phyloP scores from a whole-genome alignment of 805 yeast genomes.

The Nakazawaea peltata region DNA sequence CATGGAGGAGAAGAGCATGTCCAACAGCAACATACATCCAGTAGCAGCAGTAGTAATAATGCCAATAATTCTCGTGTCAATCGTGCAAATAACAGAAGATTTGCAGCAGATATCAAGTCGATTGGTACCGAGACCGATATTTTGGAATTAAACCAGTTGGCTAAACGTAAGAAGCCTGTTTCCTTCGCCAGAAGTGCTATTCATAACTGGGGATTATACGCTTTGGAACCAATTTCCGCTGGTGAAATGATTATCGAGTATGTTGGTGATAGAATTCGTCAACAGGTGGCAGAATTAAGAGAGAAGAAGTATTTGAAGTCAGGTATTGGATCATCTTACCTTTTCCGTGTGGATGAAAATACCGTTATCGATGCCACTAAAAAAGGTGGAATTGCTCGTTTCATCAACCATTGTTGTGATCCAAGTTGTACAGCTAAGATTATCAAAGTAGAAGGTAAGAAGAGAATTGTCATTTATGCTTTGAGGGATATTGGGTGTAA shows the following conservation, averaged over 20 bases:
- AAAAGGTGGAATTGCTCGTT: slow-evolving; percentile 94
- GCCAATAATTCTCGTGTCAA: slow-evolving; percentile 74
- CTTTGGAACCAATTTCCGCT: slow-evolving; percentile 91
- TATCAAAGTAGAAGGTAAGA: slow-evolving; percentile 88
- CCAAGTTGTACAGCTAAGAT: slow-evolving; percentile 98
- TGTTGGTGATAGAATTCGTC: slow-evolving; percentile 91
- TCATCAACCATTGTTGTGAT: slow-evolving; percentile 94
- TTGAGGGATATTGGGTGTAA: slow-evolving; percentile 79
- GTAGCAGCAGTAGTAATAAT: slow-evolving; percentile 16
- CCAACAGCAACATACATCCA: slow-evolving; percentile 9
- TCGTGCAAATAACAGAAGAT: slow-evolving; percentile 79
- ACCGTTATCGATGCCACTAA: slow-evolving; percentile 97
- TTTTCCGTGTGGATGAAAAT: slow-evolving; percentile 88
- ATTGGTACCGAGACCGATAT: slow-evolving; percentile 79
- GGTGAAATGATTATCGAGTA: slow-evolving; percentile 97
- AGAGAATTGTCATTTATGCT: slow-evolving; percentile 92
- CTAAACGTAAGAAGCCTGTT: slow-evolving; percentile 87
- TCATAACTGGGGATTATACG: slow-evolving; percentile 97
- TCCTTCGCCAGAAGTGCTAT: slow-evolving; percentile 96
- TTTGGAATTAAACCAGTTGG: slow-evolving; percentile 75
- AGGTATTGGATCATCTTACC: slow-evolving; percentile 92
- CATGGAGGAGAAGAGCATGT: slow-evolving; percentile 38
- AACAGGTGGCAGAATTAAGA: slow-evolving; percentile 88
- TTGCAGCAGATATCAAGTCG: slow-evolving; percentile 83
- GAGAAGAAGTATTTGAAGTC: slow-evolving; percentile 79